A percentile compares a stretch with the other conserved stretches of the same genome.
Evolutionary conservation across 352 stramenopile genomes (phyloP).

Genomic region (Globisporangium splendens): DNA sequence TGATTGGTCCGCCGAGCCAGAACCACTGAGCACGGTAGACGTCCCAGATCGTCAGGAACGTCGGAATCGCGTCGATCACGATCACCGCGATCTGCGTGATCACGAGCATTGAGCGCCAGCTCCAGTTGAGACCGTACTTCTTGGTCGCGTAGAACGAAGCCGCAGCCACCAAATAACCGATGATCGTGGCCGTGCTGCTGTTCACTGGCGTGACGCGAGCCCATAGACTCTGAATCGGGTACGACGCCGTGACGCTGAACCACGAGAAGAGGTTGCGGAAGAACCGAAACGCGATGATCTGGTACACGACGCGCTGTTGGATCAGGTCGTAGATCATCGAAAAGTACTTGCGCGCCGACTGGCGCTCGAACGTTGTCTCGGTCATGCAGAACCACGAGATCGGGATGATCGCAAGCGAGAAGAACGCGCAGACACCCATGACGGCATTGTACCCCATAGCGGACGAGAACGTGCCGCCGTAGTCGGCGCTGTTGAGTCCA

Average conservation of each 20-base stretch:
- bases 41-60: slow-evolving; percentile 26
- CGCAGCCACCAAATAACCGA: slow-evolving; percentile 32
- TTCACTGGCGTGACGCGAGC: slow-evolving; percentile 35
- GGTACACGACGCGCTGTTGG: slow-evolving; percentile 48
- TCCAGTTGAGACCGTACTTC: slow-evolving; percentile 41
- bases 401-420: slow-evolving; percentile 27
- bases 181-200: slow-evolving; percentile 32
- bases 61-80: slow-evolving; percentile 17
- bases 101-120: slow-evolving; percentile 45
- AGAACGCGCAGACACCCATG: slow-evolving; percentile 38
- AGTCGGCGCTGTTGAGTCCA: slow-evolving; percentile 52
- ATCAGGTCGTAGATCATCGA: slow-evolving; percentile 43
- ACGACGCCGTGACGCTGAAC: slow-evolving; percentile 36
- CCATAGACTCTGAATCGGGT: slow-evolving; percentile 44
- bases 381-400: slow-evolving; percentile 55
- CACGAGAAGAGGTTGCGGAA: slow-evolving; percentile 52
- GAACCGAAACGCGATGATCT: slow-evolving; percentile 52
- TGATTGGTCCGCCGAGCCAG: slow-evolving; percentile 22
- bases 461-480: slow-evolving; percentile 45
- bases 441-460: slow-evolving; percentile 50
- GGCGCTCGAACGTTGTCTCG: slow-evolving; percentile 26
- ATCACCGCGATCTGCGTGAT: slow-evolving; percentile 26
- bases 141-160: slow-evolving; percentile 24
- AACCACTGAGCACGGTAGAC: slow-evolving; percentile 31
- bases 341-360: slow-evolving; percentile 10